Evolutionary conservation across 176 grass and related monocot species (phyloP).

Genomic region (Aegilops sharonensis): DNA sequence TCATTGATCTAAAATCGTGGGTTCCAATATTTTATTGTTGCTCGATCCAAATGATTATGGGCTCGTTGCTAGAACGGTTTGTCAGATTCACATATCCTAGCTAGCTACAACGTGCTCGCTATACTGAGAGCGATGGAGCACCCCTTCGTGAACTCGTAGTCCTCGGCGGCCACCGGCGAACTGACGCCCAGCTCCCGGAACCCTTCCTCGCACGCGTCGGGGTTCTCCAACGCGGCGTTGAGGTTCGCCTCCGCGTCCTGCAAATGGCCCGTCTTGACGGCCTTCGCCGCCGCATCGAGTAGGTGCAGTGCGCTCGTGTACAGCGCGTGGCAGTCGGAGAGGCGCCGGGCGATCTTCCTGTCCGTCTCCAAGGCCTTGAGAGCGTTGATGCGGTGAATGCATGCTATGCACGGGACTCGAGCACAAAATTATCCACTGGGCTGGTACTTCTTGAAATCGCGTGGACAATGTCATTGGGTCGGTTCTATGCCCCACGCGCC

Average conservation of each 20-base stretch:
- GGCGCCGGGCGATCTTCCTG: not conserved
- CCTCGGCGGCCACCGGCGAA: slow-evolving; percentile 27
- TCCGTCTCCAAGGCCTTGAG: slow-evolving; percentile 39
- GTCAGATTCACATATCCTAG: too few relatives aligned
- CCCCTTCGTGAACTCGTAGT: slow-evolving; percentile 34
- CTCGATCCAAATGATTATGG: too few relatives aligned
- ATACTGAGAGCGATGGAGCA: slow-evolving; percentile 43
- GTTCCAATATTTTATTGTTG: too few relatives aligned
- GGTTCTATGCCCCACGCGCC: too few relatives aligned
- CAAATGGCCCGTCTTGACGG: not conserved
- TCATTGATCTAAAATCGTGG: too few relatives aligned
- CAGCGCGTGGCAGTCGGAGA: slow-evolving; percentile 25
- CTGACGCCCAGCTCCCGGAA: slow-evolving; percentile 5
- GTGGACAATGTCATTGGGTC: too few relatives aligned
- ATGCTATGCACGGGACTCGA: too few relatives aligned
- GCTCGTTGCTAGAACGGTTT: too few relatives aligned
- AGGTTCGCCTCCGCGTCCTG: slow-evolving; percentile 24
- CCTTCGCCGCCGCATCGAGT: slow-evolving; percentile 1
- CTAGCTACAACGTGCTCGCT: slow-evolving; percentile 6
- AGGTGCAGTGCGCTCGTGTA: slow-evolving; percentile 26
- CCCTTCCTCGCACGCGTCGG: slow-evolving; percentile 44
- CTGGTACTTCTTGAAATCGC: too few relatives aligned
- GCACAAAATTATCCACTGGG: too few relatives aligned
- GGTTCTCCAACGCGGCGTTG: slow-evolving; percentile 19
- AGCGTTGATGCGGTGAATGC: slow-evolving; percentile 19